Conservation (phyloP, 2,329 filamentous ascomycete species). For the Claviceps fusiformis region DNA sequence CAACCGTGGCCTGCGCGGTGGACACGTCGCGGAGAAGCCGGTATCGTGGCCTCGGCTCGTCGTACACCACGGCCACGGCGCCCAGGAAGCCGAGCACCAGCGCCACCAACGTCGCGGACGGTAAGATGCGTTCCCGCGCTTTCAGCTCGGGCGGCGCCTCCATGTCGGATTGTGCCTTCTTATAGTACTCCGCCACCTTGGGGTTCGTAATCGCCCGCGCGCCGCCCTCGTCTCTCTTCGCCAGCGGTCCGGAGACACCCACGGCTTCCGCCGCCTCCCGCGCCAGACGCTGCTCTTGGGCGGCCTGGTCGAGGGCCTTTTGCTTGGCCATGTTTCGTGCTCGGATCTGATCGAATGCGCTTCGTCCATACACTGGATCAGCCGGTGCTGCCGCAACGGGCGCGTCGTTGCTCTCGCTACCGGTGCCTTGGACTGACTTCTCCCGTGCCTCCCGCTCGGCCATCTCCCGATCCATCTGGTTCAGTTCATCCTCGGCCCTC, state of each 20-base stretch:
- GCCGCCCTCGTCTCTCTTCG: conserved; percentile 23
- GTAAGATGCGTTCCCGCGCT: conserved; percentile 38
- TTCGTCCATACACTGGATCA: conserved; percentile 43
- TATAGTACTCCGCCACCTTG: conserved; percentile 24
- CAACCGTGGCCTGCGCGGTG: conserved; percentile 51
- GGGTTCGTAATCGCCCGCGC: conserved; percentile 26
- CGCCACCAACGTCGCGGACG: conserved; percentile 35
- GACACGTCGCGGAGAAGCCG: conserved; percentile 48
- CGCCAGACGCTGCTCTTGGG: conserved; percentile 27
- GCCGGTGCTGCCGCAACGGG: conserved; percentile 14
- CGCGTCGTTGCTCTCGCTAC: conserved; percentile 9
- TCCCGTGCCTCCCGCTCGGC: conserved; percentile 12
- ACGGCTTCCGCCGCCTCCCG: conserved; percentile 27
- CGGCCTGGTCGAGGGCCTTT: conserved; percentile 31
- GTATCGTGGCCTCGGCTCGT: conserved; percentile 35
- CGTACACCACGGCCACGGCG: conserved; percentile 34
- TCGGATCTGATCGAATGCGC: conserved; percentile 43
- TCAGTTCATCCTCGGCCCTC: conserved; percentile 49
- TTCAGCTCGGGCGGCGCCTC: conserved; percentile 37
- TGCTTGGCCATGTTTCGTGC: conserved; percentile 35
- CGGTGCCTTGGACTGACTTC: conserved; percentile 10
- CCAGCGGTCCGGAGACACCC: conserved; percentile 25
- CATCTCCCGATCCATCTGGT: conserved; percentile 31
- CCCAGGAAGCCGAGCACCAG: conserved; percentile 30
- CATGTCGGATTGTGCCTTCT: conserved; percentile 35